Base-by-base conservation (phyloP, 768 basidiomycete genomes). In the Lentinula lateritia region DNA sequence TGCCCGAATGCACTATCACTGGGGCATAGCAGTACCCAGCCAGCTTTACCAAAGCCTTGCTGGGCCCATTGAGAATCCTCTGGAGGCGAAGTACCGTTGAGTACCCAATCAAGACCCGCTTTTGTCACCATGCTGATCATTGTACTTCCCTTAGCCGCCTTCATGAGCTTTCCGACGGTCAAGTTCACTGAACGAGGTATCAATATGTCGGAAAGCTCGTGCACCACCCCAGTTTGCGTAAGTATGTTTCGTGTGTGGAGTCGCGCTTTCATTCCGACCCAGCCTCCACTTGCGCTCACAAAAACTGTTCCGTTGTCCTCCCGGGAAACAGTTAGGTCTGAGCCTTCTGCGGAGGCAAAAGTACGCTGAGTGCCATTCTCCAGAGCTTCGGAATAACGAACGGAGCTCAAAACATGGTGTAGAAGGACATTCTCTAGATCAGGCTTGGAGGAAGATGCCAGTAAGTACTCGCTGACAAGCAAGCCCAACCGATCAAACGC, bases 11-110 rank as follows among this genome's bases (percentile, higher is more conserved):
- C 95, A 61, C 90, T 88, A 68, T 99, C 97, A 6, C 86, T 85
- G 3, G 97, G 97, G 66, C 92, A 95, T 20, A 99, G 80, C 4
- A 99, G 73, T 1, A 94, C 96, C 88, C 95, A 98, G 3, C 88
- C 87, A 8, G 72, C 74, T 28, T 77, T 80, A 18, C 70, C 68
- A n/a, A 81, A 67, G 50, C 74, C 79, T 60, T 72, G 68, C 15
- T 85, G 78, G 5, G 81, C 82, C 87, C 87, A 92, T 10, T 74
- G 76, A 9, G 88, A 88, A 58, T 78, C 88, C 66, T 86, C 83
- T 5, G 91, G 90, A 6, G 90, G 90, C 0, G 81, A 75, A 6
- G 87, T 90, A 5, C 95, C 96, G 65, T 98, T 88, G 60, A 98
- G 75, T 41, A 97, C 75, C 95, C 95, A 98, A 41, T 89, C 90